Conservation (phyloP, 2,329 filamentous ascomycete genomes). For the Leptographium flavum region DNA sequence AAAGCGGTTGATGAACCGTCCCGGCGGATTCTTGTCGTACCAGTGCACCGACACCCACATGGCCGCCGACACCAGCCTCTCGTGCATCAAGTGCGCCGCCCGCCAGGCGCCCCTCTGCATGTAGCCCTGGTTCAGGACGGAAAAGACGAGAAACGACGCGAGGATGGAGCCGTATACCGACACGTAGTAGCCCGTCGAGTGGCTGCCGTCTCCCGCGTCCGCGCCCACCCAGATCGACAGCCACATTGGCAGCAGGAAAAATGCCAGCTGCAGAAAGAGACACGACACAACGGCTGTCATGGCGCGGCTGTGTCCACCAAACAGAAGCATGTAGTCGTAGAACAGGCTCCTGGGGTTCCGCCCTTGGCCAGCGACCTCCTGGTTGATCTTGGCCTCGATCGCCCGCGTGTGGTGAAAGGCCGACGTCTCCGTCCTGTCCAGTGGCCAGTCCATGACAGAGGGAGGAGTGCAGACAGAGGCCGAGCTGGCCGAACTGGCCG, state of each 20-base stretch:
- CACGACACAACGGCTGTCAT: conserved; percentile 23
- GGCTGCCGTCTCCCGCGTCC: conserved; percentile 25
- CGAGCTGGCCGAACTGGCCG: neutral
- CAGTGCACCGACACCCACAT: conserved; percentile 40
- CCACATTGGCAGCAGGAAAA: conserved; percentile 25
- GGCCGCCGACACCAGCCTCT: conserved; percentile 34
- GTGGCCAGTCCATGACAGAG: neutral
- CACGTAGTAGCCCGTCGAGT: conserved; percentile 33
- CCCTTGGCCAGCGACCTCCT: conserved; percentile 27
- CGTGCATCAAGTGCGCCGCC: conserved; percentile 38
- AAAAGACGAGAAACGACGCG: conserved; percentile 26
- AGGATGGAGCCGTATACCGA: conserved; percentile 35
- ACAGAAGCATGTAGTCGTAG: conserved; percentile 36
- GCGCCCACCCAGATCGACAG: conserved; percentile 40
- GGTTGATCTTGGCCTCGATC: conserved; percentile 27
- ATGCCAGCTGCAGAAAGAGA: conserved; percentile 25
- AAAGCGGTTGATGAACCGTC: conserved; percentile 19
- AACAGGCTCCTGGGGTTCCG: conserved; percentile 11
- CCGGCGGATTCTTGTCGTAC: conserved; percentile 31
- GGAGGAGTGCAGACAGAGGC: neutral
- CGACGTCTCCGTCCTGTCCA: neutral
- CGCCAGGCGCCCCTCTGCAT: conserved; percentile 31
- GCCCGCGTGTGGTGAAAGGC: neutral
- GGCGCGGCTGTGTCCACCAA: conserved; percentile 30
- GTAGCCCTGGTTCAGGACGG: conserved; percentile 21